Conservation (phyloP, 306 rosid species). For the Cicer arietinum region DNA sequence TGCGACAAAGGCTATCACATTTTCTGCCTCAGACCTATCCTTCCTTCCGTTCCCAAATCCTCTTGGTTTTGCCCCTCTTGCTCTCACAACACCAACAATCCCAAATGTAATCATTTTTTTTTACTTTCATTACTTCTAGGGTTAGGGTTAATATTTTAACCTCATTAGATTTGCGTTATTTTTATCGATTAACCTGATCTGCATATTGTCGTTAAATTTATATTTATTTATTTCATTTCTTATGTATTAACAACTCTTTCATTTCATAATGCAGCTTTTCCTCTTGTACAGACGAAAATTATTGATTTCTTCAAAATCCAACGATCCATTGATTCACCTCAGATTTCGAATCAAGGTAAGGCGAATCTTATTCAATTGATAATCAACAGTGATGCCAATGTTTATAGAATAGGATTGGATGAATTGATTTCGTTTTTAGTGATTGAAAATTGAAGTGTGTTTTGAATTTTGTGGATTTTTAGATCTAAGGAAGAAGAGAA, state of each 20-base stretch:
- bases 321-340: conserved; percentile 43
- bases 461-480: conserved; percentile 16
- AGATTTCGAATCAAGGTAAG: conserved; percentile 57
- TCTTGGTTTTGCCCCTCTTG: conserved; percentile 82
- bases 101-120: conserved; percentile 49
- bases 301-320: conserved; percentile 80
- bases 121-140: background rate
- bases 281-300: conserved; percentile 87
- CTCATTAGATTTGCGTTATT: background rate
- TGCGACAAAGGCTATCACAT: conserved; percentile 78
- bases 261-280: conserved; percentile 67
- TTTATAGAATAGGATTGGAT: background rate
- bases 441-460: background rate
- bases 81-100: conserved; percentile 51
- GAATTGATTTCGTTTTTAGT: background rate
- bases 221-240: background rate
- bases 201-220: background rate
- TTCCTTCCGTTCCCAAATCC: conserved; percentile 70
- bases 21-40: conserved; percentile 79
- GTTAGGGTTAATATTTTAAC: background rate
- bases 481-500: conserved; percentile 71
- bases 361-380: background rate
- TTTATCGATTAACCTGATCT: background rate
- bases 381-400: background rate
- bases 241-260: background rate